These are phyloP conservation scores for Aspergillus chevalieri DNA, from an alignment of 2,329 filamentous ascomycete species.

Conservation along the genomic window DNA sequence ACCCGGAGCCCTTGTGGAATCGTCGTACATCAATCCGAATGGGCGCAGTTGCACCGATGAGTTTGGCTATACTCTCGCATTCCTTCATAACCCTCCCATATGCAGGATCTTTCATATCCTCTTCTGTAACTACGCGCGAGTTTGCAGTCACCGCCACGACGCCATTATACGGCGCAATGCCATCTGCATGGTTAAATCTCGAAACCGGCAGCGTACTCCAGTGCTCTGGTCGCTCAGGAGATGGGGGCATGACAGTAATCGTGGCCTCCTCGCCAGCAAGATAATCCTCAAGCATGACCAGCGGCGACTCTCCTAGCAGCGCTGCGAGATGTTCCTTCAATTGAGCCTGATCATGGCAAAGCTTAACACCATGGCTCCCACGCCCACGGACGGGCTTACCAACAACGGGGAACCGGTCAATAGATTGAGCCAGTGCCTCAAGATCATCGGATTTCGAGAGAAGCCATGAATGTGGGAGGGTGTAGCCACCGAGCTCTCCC, in stretches of 20 bases:
- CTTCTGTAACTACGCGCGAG: conserved; percentile 33
- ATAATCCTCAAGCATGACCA: conserved; percentile 45
- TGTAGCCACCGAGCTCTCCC: conserved; percentile 31
- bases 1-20: conserved; percentile 28
- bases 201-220: conserved; percentile 43
- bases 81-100: conserved; percentile 32
- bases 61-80: conserved; percentile 36
- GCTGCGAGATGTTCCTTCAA: conserved; percentile 28
- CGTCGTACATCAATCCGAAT: conserved; percentile 46
- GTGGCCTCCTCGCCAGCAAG: conserved; percentile 46
- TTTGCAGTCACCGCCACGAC: conserved; percentile 45
- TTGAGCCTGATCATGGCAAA: conserved; percentile 32
- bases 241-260: conserved; percentile 49
- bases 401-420: conserved; percentile 35
- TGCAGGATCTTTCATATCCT: conserved; percentile 27
- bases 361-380: conserved; percentile 47
- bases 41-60: conserved; percentile 39
- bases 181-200: conserved; percentile 44
- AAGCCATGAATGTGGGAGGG: conserved; percentile 36
- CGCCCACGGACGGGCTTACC: conserved; percentile 46
- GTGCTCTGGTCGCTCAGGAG: conserved; percentile 25
- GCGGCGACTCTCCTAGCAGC: conserved; percentile 33
- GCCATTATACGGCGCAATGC: conserved; percentile 47
- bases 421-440: conserved; percentile 9
- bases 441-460: conserved; percentile 15